Conservation (phyloP, 768 basidiomycete species). For the Infundibulicybe gibba region DNA sequence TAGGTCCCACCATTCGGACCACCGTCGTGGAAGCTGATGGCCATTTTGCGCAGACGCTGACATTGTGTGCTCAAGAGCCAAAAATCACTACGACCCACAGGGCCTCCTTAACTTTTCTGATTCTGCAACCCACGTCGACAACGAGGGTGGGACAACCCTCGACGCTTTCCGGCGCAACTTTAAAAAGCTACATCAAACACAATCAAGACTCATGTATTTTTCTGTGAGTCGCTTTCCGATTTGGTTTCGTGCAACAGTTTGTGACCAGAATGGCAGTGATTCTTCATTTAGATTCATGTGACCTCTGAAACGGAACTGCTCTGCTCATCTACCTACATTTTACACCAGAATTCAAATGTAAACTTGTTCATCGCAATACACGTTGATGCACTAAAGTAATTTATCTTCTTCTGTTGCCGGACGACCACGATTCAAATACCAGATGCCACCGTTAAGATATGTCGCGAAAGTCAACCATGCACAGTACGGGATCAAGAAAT, state of each 20-base stretch:
- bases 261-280: too few relatives aligned
- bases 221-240: slow-evolving; percentile 28
- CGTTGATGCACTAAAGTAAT: too few relatives aligned
- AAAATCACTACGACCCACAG: slow-evolving; percentile 75
- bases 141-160: slow-evolving; percentile 34
- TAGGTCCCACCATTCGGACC: slow-evolving; percentile 26
- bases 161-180: slow-evolving; percentile 51
- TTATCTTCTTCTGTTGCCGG: slow-evolving; percentile 1
- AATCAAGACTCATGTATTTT: slow-evolving; percentile 58
- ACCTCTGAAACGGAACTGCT: too few relatives aligned
- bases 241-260: too few relatives aligned
- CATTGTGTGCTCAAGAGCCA: slow-evolving; percentile 65
- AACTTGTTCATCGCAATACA: too few relatives aligned
- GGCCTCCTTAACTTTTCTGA: slow-evolving; percentile 58
- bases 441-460: slow-evolving; percentile 65
- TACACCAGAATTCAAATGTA: not conserved
- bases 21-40: not conserved
- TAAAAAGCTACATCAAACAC: slow-evolving; percentile 50
- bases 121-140: slow-evolving; percentile 44
- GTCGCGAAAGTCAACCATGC: slow-evolving; percentile 64
- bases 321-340: too few relatives aligned
- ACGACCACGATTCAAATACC: slow-evolving; percentile 45
- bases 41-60: slow-evolving; percentile 13
- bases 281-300: too few relatives aligned
- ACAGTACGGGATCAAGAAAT: slow-evolving; percentile 61